phyloP scores from a whole-genome alignment of 2,329 filamentous ascomycete species.

The Aurifilum marmelostoma region DNA sequence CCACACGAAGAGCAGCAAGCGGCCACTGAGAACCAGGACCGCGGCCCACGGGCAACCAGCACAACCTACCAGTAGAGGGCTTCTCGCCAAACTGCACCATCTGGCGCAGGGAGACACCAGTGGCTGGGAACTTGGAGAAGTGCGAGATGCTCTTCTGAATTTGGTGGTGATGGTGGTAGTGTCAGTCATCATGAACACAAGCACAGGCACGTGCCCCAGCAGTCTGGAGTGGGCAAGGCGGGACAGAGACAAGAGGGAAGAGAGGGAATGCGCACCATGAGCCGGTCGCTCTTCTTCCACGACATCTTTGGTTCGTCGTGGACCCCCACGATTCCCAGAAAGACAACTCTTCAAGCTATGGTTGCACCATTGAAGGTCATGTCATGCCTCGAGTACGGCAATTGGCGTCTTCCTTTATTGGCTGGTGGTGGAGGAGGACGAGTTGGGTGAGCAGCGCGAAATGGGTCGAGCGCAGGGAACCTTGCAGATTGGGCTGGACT shows the following conservation, averaged over 20 bases:
- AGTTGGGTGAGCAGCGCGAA: not conserved
- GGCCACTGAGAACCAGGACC: not conserved
- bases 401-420: not conserved
- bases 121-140: conserved; percentile 96
- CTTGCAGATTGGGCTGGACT: not conserved
- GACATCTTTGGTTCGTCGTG: conserved; percentile 66
- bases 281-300: conserved; percentile 86
- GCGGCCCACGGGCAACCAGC: not conserved
- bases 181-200: conserved; percentile 5
- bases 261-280: conserved; percentile 62
- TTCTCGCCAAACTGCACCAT: conserved; percentile 99
- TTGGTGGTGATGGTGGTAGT: not conserved
- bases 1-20: conserved; percentile 17
- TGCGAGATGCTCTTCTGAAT: conserved; percentile 85
- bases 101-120: conserved; percentile 92
- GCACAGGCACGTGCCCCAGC: not conserved
- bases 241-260: not conserved
- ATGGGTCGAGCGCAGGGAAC: not conserved
- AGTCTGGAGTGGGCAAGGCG: not conserved
- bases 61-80: conserved; percentile 78
- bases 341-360: conserved; percentile 22
- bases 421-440: not conserved
- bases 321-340: conserved; percentile 28
- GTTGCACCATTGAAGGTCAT: conserved; percentile 27
- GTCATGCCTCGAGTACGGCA: conserved; percentile 2